Percentiles rank a stretch among this genome's conserved stretches.
phyloP scores from a whole-genome alignment of 495 filamentous ascomycete genomes.

The Penicillium dipodomyicola region DNA sequence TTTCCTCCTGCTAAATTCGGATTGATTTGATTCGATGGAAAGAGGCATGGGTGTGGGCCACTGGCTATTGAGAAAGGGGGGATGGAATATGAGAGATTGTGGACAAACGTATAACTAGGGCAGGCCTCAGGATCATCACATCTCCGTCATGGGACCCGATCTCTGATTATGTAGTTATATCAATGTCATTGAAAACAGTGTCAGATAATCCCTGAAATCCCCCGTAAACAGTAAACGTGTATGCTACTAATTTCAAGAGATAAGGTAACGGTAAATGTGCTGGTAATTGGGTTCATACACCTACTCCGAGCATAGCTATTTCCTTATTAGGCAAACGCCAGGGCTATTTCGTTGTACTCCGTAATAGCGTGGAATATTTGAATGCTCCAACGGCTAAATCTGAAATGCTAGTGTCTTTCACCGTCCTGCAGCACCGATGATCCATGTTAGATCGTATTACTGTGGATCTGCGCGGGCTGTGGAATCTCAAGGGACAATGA shows the following conservation, averaged over 20 bases:
- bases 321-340: background rate
- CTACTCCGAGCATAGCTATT: no score
- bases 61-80: background rate
- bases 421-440: background rate
- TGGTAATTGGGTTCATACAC: no score
- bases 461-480: no score
- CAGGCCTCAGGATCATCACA: background rate
- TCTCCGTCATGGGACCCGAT: background rate
- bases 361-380: background rate
- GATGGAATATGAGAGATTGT: background rate
- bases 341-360: background rate
- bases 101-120: background rate
- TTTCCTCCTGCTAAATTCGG: conserved; percentile 2
- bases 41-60: background rate
- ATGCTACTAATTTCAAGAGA: background rate
- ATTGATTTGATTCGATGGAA: background rate
- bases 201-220: background rate
- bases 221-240: background rate
- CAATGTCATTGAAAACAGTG: background rate
- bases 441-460: background rate
- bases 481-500: no score
- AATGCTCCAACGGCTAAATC: background rate
- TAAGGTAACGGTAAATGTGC: no score
- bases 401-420: background rate
- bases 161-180: background rate